Conservation (phyloP, 768 basidiomycete species). For the Lentinula lateritia region DNA sequence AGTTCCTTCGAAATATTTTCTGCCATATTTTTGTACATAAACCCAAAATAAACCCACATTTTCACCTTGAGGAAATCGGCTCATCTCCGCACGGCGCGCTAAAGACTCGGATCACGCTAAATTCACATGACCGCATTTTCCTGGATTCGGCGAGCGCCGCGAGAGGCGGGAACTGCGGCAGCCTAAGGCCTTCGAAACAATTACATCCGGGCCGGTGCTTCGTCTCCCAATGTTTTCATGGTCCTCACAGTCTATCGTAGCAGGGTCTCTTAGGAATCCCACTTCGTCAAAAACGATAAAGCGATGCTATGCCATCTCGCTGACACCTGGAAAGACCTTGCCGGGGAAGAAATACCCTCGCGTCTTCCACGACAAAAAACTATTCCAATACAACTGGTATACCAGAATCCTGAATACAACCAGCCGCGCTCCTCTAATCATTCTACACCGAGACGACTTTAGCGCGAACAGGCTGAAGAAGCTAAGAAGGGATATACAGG, state of each 20-base stretch:
- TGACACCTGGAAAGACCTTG: slow-evolving; percentile 44
- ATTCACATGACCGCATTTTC: not conserved
- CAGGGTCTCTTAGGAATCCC: not conserved
- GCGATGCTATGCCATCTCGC: slow-evolving; percentile 53
- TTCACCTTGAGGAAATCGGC: too few species aligned
- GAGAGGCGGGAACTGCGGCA: too few species aligned
- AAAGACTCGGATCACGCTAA: too few species aligned
- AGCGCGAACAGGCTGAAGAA: slow-evolving; percentile 59
- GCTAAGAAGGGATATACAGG: slow-evolving; percentile 62
- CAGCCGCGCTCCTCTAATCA: slow-evolving; percentile 53
- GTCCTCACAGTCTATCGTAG: not conserved
- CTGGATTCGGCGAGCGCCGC: not conserved
- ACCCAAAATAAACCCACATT: too few species aligned
- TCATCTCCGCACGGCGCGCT: too few species aligned
- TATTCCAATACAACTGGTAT: slow-evolving; percentile 79
- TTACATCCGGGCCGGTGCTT: too few species aligned
- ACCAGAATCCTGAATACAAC: slow-evolving; percentile 59
- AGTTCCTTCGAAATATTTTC: too few species aligned
- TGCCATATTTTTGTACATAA: too few species aligned
- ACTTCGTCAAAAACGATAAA: slow-evolving; percentile 11
- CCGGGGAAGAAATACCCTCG: slow-evolving; percentile 55
- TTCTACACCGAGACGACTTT: slow-evolving; percentile 78
- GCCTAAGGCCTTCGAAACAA: not conserved
- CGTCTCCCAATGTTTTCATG: not conserved
- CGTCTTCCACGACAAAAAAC: slow-evolving; percentile 71